Evolutionary conservation across 73 alveolate genomes (phyloP).

Genomic region (Paraurostyla sp.): DNA sequence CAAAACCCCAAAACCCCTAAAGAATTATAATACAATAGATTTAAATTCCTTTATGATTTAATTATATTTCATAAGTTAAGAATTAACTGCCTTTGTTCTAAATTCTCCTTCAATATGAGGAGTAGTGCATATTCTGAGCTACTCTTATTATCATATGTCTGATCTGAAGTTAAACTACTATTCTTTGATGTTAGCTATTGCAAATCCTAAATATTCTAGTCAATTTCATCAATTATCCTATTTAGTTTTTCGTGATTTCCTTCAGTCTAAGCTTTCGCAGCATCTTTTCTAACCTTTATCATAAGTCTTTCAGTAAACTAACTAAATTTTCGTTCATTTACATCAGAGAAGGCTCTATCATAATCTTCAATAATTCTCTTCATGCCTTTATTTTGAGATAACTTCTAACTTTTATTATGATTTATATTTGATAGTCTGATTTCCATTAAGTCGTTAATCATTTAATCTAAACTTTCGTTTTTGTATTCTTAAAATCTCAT

Average conservation of each 20-base stretch:
- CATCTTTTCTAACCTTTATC: neutral
- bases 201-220: neutral
- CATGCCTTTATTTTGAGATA: neutral
- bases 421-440: neutral
- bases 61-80: no score
- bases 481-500: neutral
- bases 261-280: neutral
- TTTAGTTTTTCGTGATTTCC: neutral
- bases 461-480: neutral
- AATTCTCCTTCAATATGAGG: neutral
- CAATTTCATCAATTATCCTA: neutral
- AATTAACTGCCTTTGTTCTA: neutral
- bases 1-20: no score
- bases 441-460: neutral
- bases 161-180: neutral
- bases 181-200: neutral
- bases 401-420: neutral
- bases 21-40: no score
- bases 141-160: neutral
- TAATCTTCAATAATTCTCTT: neutral
- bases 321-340: neutral
- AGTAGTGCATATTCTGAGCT: slow-evolving; percentile 8
- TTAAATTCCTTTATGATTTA: no score
- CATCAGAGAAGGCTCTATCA: neutral
- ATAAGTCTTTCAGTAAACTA: slow-evolving; percentile 13